Conservation (phyloP, 257 asterid genomes). For the Mitragyna speciosa region DNA sequence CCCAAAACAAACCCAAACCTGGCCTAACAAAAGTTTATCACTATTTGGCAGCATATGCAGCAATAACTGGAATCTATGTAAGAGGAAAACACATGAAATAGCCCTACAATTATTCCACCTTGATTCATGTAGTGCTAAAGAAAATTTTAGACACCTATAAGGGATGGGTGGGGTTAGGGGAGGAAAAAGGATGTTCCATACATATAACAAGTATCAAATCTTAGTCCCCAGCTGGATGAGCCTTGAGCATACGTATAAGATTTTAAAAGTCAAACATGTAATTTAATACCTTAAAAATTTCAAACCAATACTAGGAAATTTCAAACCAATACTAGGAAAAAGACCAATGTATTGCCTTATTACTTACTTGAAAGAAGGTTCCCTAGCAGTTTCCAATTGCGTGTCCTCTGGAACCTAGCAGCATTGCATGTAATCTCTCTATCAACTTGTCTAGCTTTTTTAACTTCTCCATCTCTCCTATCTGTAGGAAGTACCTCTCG, state of each 20-base stretch:
- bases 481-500: constrained; percentile 54
- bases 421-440: constrained; percentile 40
- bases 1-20: background rate
- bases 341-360: background rate
- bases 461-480: constrained; percentile 44
- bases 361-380: background rate
- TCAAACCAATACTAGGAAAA: background rate
- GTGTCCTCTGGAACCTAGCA: constrained; percentile 42
- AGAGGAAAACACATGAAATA: background rate
- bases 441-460: constrained; percentile 44
- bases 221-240: background rate
- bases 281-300: background rate
- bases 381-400: constrained; percentile 25
- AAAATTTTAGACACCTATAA: background rate
- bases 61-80: background rate
- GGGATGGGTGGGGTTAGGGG: background rate
- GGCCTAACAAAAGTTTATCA: background rate
- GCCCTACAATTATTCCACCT: background rate
- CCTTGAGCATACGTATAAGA: too few species aligned
- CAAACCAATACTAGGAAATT: too few species aligned
- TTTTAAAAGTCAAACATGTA: background rate
- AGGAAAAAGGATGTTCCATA: background rate
- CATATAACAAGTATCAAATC: background rate
- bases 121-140: background rate
- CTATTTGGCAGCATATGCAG: background rate